Conservation (phyloP, 352 stramenopile species). For the Achlya hypogyna region DNA sequence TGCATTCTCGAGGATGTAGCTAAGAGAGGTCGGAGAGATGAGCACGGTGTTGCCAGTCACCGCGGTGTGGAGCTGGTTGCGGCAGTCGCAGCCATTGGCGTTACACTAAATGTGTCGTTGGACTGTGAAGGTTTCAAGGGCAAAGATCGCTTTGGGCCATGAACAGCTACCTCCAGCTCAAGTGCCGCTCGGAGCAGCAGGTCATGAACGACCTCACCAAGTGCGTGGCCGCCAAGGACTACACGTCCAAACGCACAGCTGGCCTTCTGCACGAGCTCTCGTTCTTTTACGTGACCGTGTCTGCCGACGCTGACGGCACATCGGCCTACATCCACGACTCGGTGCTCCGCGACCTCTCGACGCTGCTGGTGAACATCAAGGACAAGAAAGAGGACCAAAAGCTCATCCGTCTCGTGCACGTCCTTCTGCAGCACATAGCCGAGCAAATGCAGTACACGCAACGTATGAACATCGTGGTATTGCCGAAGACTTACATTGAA, state of each 20-base stretch:
- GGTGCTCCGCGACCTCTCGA: constrained; percentile 53
- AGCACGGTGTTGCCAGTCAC: no score
- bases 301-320: constrained; percentile 8
- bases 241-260: constrained; percentile 56
- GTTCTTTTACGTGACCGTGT: constrained; percentile 61
- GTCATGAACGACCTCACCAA: constrained; percentile 74
- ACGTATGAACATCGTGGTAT: neutral
- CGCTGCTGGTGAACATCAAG: constrained; percentile 55
- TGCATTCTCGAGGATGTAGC: no score
- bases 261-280: constrained; percentile 59
- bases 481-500: no score
- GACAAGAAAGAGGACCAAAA: constrained; percentile 77
- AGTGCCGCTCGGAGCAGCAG: constrained; percentile 72
- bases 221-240: constrained; percentile 45
- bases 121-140: neutral
- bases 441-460: constrained; percentile 29
- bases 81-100: neutral
- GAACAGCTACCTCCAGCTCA: constrained; percentile 60
- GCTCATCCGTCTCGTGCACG: constrained; percentile 49
- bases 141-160: constrained; percentile 26
- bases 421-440: constrained; percentile 46
- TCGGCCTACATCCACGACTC: constrained; percentile 31
- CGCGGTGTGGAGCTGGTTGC: neutral
- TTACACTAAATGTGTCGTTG: neutral
- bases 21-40: no score